phyloP scores from a whole-genome alignment of 805 yeast species.

The Cyberlindnera maclurae region DNA sequence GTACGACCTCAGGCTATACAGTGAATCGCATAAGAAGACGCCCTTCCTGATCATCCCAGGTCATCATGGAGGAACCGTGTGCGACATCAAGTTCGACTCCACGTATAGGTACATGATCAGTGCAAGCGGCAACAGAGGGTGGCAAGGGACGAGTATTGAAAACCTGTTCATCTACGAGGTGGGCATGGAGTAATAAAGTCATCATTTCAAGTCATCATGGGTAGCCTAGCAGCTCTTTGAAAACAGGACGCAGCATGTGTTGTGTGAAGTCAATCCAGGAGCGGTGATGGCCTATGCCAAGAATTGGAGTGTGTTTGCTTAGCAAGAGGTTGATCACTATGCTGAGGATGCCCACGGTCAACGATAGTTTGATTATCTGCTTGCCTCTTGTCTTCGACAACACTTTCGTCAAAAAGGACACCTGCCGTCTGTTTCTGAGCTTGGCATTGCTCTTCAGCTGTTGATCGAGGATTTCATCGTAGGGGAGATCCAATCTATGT shows the following conservation, averaged over 20 bases:
- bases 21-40: slow-evolving; percentile 27
- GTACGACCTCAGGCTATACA: slow-evolving; percentile 57
- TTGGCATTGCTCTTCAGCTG: background rate
- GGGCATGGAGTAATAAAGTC: slow-evolving; percentile 32
- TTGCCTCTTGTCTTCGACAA: background rate
- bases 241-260: background rate
- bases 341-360: slow-evolving; percentile 11
- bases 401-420: background rate
- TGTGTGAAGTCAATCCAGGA: background rate
- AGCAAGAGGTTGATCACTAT: slow-evolving; percentile 3
- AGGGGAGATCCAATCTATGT: background rate
- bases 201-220: background rate
- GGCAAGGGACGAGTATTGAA: slow-evolving; percentile 82
- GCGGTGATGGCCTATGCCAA: background rate
- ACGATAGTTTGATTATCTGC: slow-evolving; percentile 8
- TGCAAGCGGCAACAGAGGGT: slow-evolving; percentile 92
- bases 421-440: background rate
- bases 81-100: slow-evolving; percentile 75
- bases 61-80: slow-evolving; percentile 87
- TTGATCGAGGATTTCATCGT: background rate
- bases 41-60: slow-evolving; percentile 94
- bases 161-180: slow-evolving; percentile 79
- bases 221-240: background rate
- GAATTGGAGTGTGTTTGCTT: background rate
- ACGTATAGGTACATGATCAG: slow-evolving; percentile 83